phyloP scores from a whole-genome alignment of 352 stramenopile species.

The Phytophthora chlamydospora region DNA sequence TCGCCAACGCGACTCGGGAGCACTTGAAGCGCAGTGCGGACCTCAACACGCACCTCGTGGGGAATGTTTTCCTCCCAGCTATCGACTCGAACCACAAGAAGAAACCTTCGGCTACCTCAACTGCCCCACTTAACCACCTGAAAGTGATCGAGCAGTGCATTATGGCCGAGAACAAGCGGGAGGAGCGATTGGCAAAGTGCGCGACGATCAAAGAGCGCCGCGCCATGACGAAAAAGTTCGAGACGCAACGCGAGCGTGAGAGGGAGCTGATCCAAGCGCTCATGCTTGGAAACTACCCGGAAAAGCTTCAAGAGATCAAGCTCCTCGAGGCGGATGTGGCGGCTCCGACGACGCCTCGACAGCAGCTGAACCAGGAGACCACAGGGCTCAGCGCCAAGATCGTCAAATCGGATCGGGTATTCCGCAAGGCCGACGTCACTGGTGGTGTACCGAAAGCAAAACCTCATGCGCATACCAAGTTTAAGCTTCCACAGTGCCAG shows the following conservation, averaged over 20 bases:
- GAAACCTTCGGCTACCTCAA: constrained; percentile 6
- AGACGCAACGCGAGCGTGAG: constrained; percentile 58
- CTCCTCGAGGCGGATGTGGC: constrained; percentile 39
- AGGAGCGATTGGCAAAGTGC: constrained; percentile 63
- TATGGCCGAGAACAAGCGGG: constrained; percentile 68
- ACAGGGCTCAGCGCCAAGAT: constrained; percentile 35
- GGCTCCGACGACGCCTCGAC: constrained; percentile 7
- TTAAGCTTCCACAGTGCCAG: constrained; percentile 48
- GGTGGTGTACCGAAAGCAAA: constrained; percentile 44
- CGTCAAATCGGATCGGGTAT: constrained; percentile 43
- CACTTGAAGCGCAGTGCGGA: constrained; percentile 48
- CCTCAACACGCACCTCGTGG: constrained; percentile 53
- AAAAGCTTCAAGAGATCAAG: constrained; percentile 30
- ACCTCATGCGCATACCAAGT: constrained; percentile 46
- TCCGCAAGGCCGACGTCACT: constrained; percentile 42
- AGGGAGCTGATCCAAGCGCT: constrained; percentile 58
- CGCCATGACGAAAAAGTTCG: constrained; percentile 64
- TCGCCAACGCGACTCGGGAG: constrained; percentile 49
- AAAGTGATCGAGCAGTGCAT: constrained; percentile 83
- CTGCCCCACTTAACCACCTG: constrained; percentile 56
- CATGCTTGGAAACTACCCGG: constrained; percentile 49
- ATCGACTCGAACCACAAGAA: constrained; percentile 42
- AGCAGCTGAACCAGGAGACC: constrained; percentile 25
- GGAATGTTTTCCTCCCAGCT: constrained; percentile 69
- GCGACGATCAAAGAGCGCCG: constrained; percentile 48